Percentiles rank a stretch among this genome's conserved stretches.
Conservation (phyloP, 1,284 basidiomycete species). For the Cutaneotrichosporon cavernicola region DNA sequence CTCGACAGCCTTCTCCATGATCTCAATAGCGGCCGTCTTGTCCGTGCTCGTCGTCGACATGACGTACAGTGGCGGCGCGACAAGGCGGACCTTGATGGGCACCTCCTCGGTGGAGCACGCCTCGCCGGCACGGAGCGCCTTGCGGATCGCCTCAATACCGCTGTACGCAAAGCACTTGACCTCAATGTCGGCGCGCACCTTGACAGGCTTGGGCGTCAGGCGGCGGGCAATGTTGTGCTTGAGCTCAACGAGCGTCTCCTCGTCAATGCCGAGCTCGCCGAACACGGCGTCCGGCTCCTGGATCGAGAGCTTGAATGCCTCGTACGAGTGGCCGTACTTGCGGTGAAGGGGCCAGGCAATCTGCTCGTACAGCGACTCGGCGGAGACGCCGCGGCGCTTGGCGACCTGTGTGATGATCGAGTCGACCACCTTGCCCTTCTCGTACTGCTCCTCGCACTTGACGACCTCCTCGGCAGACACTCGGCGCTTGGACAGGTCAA, state of each 20-base stretch:
- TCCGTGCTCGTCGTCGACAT: slow-evolving; percentile 95
- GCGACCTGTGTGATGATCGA: slow-evolving; percentile 93
- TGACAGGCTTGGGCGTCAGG: slow-evolving; percentile 97
- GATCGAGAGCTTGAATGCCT: slow-evolving; percentile 94
- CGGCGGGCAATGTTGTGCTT: slow-evolving; percentile 87
- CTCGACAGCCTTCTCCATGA: slow-evolving; percentile 90
- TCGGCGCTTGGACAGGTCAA: slow-evolving; percentile 97
- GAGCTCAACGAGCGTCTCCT: slow-evolving; percentile 65
- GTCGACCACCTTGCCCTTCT: slow-evolving; percentile 93
- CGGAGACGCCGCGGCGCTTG: slow-evolving; percentile 66
- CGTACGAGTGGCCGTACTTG: slow-evolving; percentile 93
- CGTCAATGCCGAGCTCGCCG: slow-evolving; percentile 62
- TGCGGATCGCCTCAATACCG: slow-evolving; percentile 98
- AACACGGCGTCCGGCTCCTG: slow-evolving; percentile 83
- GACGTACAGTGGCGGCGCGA: slow-evolving; percentile 95
- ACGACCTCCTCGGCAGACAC: slow-evolving; percentile 98
- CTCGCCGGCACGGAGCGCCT: slow-evolving; percentile 85
- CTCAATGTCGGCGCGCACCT: slow-evolving; percentile 96
- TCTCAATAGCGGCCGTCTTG: slow-evolving; percentile 90
- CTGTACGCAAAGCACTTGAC: slow-evolving; percentile 94
- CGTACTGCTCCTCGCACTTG: slow-evolving; percentile 97
- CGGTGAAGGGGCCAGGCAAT: slow-evolving; percentile 91
- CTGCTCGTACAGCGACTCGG: slow-evolving; percentile 74
- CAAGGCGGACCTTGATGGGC: slow-evolving; percentile 95
- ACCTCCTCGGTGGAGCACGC: slow-evolving; percentile 80